These are phyloP conservation scores for Castanea sativa DNA, from an alignment of 306 rosid genomes.

Conservation along the genomic window DNA sequence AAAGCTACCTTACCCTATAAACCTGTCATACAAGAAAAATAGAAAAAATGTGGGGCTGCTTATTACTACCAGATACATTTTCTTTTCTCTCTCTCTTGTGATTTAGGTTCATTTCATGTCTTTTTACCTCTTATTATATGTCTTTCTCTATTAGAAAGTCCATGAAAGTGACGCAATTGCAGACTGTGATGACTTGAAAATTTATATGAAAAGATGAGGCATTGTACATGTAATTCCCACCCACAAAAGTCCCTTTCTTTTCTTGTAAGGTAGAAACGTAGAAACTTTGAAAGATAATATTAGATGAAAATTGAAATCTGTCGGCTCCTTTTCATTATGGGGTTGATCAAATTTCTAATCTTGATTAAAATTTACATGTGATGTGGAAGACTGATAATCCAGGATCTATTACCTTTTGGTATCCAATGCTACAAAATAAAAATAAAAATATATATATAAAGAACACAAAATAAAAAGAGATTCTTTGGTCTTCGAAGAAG, in stretches of 20 bases:
- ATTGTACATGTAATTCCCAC: slow-evolving; percentile 15
- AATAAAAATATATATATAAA: not conserved
- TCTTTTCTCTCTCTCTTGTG: not conserved
- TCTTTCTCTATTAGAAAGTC: slow-evolving; percentile 11
- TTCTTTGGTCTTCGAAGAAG: slow-evolving; percentile 40
- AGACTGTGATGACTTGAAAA: slow-evolving; percentile 10
- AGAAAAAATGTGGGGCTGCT: not conserved
- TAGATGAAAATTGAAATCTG: not conserved
- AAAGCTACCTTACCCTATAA: not conserved
- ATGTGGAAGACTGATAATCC: not conserved
- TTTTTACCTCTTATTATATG: not conserved
- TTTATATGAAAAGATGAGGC: slow-evolving; percentile 14
- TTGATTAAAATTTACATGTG: slow-evolving; percentile 7
- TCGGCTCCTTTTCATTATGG: slow-evolving; percentile 13
- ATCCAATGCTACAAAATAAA: slow-evolving; percentile 8
- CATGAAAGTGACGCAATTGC: slow-evolving; percentile 25
- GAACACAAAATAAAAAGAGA: not conserved
- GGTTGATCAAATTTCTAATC: not conserved
- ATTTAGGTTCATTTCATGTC: slow-evolving; percentile 1
- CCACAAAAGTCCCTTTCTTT: slow-evolving; percentile 54
- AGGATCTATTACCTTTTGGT: slow-evolving; percentile 14
- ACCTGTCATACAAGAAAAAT: not conserved
- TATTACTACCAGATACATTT: not conserved
- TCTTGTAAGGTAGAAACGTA: slow-evolving; percentile 29
- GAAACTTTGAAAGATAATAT: not conserved